Evolutionary conservation across 352 stramenopile species (phyloP).

Genomic region (Pythium grandisporangium): DNA sequence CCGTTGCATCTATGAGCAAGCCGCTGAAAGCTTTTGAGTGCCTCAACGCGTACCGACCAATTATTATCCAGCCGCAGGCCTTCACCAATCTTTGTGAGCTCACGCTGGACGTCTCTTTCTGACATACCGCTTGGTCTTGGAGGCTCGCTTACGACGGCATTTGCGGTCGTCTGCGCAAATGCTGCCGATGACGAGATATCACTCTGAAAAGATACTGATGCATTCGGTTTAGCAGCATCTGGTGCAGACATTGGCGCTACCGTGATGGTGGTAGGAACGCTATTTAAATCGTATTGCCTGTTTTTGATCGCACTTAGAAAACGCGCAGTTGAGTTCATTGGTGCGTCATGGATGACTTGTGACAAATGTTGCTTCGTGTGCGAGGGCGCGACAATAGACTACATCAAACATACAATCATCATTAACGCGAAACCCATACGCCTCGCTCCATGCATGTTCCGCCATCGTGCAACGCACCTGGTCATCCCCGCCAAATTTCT

Average conservation of each 20-base stretch:
- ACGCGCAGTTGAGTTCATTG: constrained; percentile 13
- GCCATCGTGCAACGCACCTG: not conserved
- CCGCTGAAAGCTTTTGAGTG: constrained; percentile 52
- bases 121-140: constrained; percentile 17
- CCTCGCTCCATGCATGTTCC: no score
- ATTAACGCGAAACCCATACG: no score
- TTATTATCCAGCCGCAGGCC: constrained; percentile 57
- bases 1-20: constrained; percentile 33
- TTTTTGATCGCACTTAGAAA: constrained; percentile 16
- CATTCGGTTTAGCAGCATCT: not conserved
- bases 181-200: not conserved
- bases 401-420: no score
- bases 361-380: no score
- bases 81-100: constrained; percentile 40
- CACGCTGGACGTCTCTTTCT: constrained; percentile 53
- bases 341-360: no score
- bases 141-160: no score
- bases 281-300: constrained; percentile 25
- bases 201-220: not conserved
- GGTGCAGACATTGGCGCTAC: not conserved
- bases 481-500: constrained; percentile 29
- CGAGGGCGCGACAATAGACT: not conserved
- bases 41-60: constrained; percentile 71
- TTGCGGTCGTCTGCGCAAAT: no score
- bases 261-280: constrained; percentile 16